These are phyloP conservation scores for Saccharomyces hybrid DNA, from an alignment of 1,139 yeast genomes.

Conservation along the genomic window DNA sequence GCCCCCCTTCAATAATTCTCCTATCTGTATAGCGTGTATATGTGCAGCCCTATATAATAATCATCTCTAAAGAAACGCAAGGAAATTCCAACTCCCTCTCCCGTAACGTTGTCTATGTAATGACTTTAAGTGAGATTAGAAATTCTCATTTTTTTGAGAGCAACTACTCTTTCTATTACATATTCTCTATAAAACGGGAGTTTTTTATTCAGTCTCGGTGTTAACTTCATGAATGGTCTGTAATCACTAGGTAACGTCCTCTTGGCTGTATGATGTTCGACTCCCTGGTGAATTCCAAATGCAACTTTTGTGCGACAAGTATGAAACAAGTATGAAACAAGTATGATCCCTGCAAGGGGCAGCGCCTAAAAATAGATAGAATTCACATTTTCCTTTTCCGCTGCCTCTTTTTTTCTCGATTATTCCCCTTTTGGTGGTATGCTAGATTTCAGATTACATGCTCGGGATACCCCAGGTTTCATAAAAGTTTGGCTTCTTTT, in stretches of 20 bases:
- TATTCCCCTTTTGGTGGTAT: background rate
- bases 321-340: background rate
- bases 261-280: background rate
- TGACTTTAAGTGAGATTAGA: too few species aligned
- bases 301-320: background rate
- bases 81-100: background rate
- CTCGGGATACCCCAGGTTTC: background rate
- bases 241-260: background rate
- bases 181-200: background rate
- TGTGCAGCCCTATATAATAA: background rate
- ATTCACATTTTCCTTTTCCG: background rate
- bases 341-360: background rate
- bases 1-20: background rate
- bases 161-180: too few species aligned
- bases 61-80: background rate
- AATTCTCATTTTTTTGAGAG: too few species aligned
- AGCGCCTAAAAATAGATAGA: constrained; percentile 1
- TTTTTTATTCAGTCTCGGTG: background rate
- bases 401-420: background rate
- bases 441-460: background rate
- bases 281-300: background rate
- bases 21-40: background rate
- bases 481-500: background rate
- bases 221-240: background rate
- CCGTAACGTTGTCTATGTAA: background rate